Percentiles rank a stretch among this genome's conserved stretches.
phyloP scores from a whole-genome alignment of 768 basidiomycete genomes.

The Tulasnella sp. region DNA sequence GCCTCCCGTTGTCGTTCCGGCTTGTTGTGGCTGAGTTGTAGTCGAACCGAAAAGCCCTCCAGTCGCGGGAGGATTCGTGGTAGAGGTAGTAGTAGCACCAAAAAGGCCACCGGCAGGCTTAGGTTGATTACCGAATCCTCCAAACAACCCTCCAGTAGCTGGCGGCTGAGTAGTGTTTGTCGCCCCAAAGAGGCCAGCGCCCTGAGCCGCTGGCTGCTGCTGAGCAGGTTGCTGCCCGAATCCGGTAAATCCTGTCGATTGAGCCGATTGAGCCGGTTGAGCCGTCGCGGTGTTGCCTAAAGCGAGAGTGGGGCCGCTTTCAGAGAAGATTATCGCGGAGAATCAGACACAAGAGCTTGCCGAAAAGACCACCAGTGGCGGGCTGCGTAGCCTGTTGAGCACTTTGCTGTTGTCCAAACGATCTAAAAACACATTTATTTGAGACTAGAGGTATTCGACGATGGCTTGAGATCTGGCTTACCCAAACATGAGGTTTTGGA shows the following conservation, averaged over 20 bases:
- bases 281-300: not conserved
- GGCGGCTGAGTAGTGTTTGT: not conserved
- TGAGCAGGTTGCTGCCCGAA: not conserved
- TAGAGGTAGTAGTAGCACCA: not conserved
- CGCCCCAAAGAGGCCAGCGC: not conserved
- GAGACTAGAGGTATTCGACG: not conserved
- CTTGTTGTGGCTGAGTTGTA: not conserved
- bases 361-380: constrained; percentile 4
- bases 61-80: not conserved
- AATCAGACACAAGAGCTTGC: not conserved
- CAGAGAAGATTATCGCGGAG: not conserved
- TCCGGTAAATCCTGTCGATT: not conserved
- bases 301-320: not conserved
- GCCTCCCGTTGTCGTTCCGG: not conserved
- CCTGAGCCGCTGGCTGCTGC: not conserved
- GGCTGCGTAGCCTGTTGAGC: constrained; percentile 1
- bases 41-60: not conserved
- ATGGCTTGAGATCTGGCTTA: not conserved
- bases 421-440: not conserved
- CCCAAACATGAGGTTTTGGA: constrained; percentile 3
- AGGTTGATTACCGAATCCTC: not conserved
- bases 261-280: not conserved
- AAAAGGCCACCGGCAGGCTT: not conserved
- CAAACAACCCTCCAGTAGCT: not conserved
- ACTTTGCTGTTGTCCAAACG: not conserved